phyloP scores from a whole-genome alignment of 129 eudicot species.

The Saposhnikovia divaricata region DNA sequence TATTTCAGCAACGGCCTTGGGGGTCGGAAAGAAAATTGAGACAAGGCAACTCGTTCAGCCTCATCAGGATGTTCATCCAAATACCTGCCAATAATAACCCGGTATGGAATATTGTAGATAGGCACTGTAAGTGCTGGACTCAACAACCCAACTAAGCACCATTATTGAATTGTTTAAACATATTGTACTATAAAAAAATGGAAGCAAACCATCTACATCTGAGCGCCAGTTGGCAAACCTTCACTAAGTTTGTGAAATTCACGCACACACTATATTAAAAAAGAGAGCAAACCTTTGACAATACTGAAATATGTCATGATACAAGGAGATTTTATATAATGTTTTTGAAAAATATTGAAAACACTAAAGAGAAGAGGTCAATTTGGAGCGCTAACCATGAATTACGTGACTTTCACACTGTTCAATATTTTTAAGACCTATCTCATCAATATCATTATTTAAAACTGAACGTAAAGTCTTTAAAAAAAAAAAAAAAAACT shows the following conservation, averaged over 20 bases:
- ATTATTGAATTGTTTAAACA: neutral
- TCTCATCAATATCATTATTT: neutral
- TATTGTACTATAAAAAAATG: neutral
- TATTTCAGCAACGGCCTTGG: constrained; percentile 38
- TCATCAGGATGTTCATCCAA: constrained; percentile 50
- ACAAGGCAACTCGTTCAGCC: constrained; percentile 34
- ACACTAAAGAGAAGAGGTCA: neutral
- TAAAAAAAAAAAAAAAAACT: no score
- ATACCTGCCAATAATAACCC: constrained; percentile 29
- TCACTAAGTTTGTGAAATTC: neutral
- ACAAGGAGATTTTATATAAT: neutral
- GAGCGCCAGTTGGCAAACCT: neutral
- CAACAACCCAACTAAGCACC: neutral
- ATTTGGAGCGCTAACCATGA: neutral
- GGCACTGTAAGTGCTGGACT: neutral
- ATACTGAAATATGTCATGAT: neutral
- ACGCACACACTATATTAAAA: neutral
- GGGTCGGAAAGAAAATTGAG: constrained; percentile 65
- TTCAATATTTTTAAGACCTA: neutral
- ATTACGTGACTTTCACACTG: neutral
- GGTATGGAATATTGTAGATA: neutral
- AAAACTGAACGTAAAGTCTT: neutral
- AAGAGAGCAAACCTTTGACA: neutral
- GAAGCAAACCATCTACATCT: neutral
- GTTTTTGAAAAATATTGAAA: neutral